Evolutionary conservation across 2,329 filamentous ascomycete genomes (phyloP), one percentile per base, ranked within the genome.

Genomic region (Emergomyces pasteurianus): DNA sequence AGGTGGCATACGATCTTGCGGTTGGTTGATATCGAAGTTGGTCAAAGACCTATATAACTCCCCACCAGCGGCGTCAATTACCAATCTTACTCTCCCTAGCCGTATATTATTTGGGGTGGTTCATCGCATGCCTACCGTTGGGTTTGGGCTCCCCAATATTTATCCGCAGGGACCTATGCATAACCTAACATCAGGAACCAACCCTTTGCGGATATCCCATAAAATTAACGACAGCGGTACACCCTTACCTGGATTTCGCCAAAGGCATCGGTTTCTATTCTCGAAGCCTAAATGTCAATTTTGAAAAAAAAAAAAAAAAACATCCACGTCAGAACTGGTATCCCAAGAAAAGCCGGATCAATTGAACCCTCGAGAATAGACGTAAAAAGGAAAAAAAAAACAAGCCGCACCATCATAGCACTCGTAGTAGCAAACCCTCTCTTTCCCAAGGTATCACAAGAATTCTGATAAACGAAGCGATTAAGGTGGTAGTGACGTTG

Each of bases 21-120:
- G 94, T 82, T 97, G 94, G 80, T 97, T 97, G 85, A 99, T 97
- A 77, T 88, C 88, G 83, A 99, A 99, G 82, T 99, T 99, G 77
- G 89, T 87, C 75, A 97, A 84, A 58, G 92, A 97, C 67, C 79
- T 80, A 61, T 65, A 54, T 59, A 56, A 58, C 67, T 73, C 65
- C 70, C 66, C 61, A 58, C 52, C 52, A 54, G 18, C 18, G 34
- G n/a, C 66, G 60, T 54, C 47, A 58, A 36, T 57, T 56, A 58
- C 46, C 55, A 47, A n/a, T n/a, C n/a, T n/a, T n/a, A n/a, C n/a
- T n/a, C n/a, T n/a, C n/a, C 23, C 5, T 8, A 50, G 14, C 4
- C 23, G 9, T 36, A 18, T 26, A 28, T 42, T 58, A 14, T 23
- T 14, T 21, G 34, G 23, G 36, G 7, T 28, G 40, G 16, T 54